Evolutionary conservation across 139 green algal genomes (phyloP), one percentile per base, ranked within the genome.

Genomic region (Eudorina sp.): DNA sequence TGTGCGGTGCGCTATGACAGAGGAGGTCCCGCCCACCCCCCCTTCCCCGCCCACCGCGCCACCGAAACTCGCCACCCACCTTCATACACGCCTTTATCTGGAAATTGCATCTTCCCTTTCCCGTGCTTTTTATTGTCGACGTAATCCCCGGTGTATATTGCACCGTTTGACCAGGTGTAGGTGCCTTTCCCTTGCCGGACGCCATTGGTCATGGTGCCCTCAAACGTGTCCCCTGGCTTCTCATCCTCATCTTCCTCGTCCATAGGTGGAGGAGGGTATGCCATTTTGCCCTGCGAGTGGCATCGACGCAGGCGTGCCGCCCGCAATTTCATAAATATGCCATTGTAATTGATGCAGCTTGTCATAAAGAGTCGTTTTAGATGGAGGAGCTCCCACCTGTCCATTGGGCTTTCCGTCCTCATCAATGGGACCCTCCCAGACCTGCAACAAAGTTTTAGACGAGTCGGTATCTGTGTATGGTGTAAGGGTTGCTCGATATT

Each of bases 241-340:
- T 96, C 91, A 19, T 94, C 92, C 40, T 93, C 92, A 29, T 95
- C 92, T 40, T 95, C 92, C 19, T 92, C 92, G 11, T 34, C 79
- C 41, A 84, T 69, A 21, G 84, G 81, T 48, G 89, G 84, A 6
- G 90, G 83, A 4, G 92, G 92, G 66, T 90, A 94, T 23, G 45
- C 51, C 82, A 94, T 73, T 9, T 66, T 86, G 21, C 91, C 91
- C 91, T 92, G 80, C 55, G 40, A 41, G 23, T 55, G n/a, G 41
- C 70, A 79, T 55, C 19, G 40, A 34, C 34, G 51, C 64, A 73
- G n/a, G n/a, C 34, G 64, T 41, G 3, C 21, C 18, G 29, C 16
- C 25, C 64, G 11, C 25, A 73, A 73, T 40, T 73, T 41, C 27
- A 66, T 66, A 27, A 11, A 66, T 66, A 5, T 11, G 29, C 27